Evolutionary conservation across 1,284 basidiomycete species (phyloP).

Genomic region (Sphaerobolus stellatus): DNA sequence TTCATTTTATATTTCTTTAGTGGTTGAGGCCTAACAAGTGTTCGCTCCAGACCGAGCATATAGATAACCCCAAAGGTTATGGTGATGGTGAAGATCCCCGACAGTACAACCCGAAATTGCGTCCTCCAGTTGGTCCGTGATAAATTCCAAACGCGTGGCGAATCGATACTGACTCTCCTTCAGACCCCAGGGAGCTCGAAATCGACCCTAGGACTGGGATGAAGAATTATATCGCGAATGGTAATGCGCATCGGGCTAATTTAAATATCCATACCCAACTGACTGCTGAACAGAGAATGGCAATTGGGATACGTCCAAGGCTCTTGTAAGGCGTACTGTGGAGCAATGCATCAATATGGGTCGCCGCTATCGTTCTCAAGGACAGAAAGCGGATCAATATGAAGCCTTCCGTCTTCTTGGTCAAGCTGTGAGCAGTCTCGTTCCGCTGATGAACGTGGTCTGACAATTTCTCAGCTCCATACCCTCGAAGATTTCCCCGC

Average conservation of each 20-base stretch:
- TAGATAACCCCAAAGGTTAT: conserved; percentile 86
- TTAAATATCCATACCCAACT: background rate
- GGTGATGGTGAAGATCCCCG: conserved; percentile 84
- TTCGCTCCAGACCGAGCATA: conserved; percentile 69
- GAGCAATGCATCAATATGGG: conserved; percentile 69
- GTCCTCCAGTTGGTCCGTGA: conserved; percentile 67
- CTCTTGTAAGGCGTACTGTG: conserved; percentile 77
- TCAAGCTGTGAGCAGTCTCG: conserved; percentile 47
- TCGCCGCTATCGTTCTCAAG: conserved; percentile 54
- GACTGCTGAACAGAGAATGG: conserved; percentile 52
- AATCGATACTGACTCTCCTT: conserved; percentile 1
- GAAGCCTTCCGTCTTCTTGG: conserved; percentile 82
- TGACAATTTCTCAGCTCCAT: conserved; percentile 52
- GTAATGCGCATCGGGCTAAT: background rate
- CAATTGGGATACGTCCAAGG: conserved; percentile 86
- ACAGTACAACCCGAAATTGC: conserved; percentile 68
- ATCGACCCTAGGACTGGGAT: conserved; percentile 86
- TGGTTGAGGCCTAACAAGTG: background rate
- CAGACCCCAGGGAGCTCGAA: conserved; percentile 73
- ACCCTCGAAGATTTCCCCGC: conserved; percentile 87
- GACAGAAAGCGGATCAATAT: conserved; percentile 73
- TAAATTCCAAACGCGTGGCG: background rate
- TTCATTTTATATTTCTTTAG: conserved; percentile 5
- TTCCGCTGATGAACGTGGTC: background rate
- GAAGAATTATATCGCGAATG: conserved; percentile 82